Conservation (phyloP, 2,329 filamentous ascomycete species). For the Ceratocystis harringtonii region DNA sequence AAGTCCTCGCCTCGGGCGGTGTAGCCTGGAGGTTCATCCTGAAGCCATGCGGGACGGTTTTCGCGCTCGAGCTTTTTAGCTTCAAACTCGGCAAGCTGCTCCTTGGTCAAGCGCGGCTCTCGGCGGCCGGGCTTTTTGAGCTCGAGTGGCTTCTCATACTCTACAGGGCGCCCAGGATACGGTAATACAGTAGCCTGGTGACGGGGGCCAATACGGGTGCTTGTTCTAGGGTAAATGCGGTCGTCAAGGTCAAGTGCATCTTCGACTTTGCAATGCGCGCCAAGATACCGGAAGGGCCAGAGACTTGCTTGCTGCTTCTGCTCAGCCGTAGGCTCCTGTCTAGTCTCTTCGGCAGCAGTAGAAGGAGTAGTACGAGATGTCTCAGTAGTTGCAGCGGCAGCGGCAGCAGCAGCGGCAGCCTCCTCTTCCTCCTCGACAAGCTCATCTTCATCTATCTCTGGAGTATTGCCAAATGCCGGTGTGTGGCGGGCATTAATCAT, state of each 20-base stretch:
- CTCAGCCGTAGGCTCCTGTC: slow-evolving; percentile 55
- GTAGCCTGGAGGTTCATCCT: slow-evolving; percentile 82
- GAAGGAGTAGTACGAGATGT: slow-evolving; percentile 5
- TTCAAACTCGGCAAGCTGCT: slow-evolving; percentile 63
- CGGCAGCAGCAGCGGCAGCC: slow-evolving; percentile 40
- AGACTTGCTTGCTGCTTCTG: slow-evolving; percentile 85
- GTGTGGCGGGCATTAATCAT: slow-evolving; percentile 83
- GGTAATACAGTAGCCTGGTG: slow-evolving; percentile 76
- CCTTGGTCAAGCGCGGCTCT: slow-evolving; percentile 63
- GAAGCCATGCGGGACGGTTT: slow-evolving; percentile 79
- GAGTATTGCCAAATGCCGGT: slow-evolving; percentile 40
- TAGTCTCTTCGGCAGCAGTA: slow-evolving; percentile 35
- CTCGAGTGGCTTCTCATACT: slow-evolving; percentile 78
- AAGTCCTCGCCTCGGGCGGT: slow-evolving; percentile 68
- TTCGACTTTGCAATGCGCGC: slow-evolving; percentile 87
- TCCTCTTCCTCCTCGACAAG: slow-evolving; percentile 67
- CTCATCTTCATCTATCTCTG: slow-evolving; percentile 52
- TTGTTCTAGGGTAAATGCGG: slow-evolving; percentile 88
- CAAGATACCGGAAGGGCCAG: slow-evolving; percentile 92
- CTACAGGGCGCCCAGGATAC: slow-evolving; percentile 78
- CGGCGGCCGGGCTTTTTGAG: slow-evolving; percentile 72
- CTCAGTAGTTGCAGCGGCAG: slow-evolving; percentile 41
- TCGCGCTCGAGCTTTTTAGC: slow-evolving; percentile 66
- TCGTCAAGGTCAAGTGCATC: slow-evolving; percentile 96
- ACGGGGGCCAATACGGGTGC: slow-evolving; percentile 76